A percentile compares a stretch with the other conserved stretches of the same genome.
Evolutionary conservation across 2,329 filamentous ascomycete species (phyloP).

Genomic region (Parafenestella ontariensis): DNA sequence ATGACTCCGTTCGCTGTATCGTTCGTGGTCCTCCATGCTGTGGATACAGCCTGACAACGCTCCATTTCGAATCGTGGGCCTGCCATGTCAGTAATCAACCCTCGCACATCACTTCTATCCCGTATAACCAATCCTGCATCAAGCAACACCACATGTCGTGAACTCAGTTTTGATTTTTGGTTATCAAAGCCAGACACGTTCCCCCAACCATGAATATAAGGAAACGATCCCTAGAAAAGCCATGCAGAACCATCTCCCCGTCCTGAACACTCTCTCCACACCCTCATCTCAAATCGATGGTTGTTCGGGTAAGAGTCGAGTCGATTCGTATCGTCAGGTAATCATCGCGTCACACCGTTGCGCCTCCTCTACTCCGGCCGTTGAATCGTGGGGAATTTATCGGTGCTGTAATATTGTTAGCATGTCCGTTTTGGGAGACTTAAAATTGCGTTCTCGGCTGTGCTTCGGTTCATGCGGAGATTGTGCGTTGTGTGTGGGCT

Average conservation of each 20-base stretch:
- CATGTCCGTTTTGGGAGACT: not conserved
- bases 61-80: not conserved
- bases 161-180: constrained; percentile 37
- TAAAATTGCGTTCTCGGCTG: no score
- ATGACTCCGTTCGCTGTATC: no score
- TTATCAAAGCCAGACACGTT: constrained; percentile 30
- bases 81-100: not conserved
- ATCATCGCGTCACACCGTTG: constrained; percentile 39
- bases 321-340: constrained; percentile 34
- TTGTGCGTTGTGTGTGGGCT: not conserved
- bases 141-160: constrained; percentile 1
- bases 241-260: constrained; percentile 30
- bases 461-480: not conserved
- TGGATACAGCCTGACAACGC: no score
- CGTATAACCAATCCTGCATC: not conserved
- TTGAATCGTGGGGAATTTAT: constrained; percentile 37
- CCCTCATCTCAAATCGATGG: constrained; percentile 15
- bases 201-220: constrained; percentile 16
- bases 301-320: constrained; percentile 16
- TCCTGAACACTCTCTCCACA: constrained; percentile 7
- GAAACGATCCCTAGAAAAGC: constrained; percentile 27
- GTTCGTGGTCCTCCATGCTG: no score
- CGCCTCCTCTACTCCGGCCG: constrained; percentile 38
- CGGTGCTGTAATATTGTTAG: constrained; percentile 41
- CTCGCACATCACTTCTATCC: not conserved